Evolutionary conservation across 2,329 filamentous ascomycete species (phyloP), one percentile per base, ranked within the genome.

Genomic region (Teratosphaeria epicoccoides): DNA sequence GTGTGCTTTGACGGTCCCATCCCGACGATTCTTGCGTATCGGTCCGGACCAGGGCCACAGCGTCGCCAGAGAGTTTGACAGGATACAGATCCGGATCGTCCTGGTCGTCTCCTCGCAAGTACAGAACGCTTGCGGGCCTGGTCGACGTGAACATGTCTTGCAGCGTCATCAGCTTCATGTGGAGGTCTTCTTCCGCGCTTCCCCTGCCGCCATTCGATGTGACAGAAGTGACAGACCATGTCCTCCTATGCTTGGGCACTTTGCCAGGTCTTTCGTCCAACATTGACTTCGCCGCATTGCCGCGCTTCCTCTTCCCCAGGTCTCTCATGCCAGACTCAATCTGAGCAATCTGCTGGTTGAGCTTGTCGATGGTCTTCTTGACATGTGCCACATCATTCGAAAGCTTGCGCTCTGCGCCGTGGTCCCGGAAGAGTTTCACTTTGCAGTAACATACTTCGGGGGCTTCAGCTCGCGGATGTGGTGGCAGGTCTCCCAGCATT

Each of bases 381-480:
- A 97, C 87, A 63, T 97, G 91, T 0, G 88, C 87, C 7, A 96
- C 80, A 60, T 97, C 91, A 65, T 97, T 97, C 14, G 90, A 90
- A 1, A 97, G 77, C 67, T 97, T 97, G 48, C 91, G 82, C 69
- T 97, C 91, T 0, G 93, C 93, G 23, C 91, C 91, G 62, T 97
- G 93, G 65, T 97, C 91, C 56, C 91, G 82, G 76, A 97, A 97
- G 2, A 97, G 81, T 69, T 97, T 97, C 55, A 96, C 91, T 70
- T 95, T 96, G 77, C 91, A 95, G 69, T 85, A 97, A 68, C 87
- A 91, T 22, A 95, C 83, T 68, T 97, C 90, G 1, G 81, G 72
- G 12, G 62, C 61, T 12, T 22, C 44, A 20, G 25, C 6, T 14
- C 49, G 49, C 11, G 49, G 10, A 47, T 24, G 49, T 50, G 29